Evolutionary conservation across 2,329 filamentous ascomycete species (phyloP), one percentile per base, ranked within the genome.

Genomic region (Whalleya microplaca): DNA sequence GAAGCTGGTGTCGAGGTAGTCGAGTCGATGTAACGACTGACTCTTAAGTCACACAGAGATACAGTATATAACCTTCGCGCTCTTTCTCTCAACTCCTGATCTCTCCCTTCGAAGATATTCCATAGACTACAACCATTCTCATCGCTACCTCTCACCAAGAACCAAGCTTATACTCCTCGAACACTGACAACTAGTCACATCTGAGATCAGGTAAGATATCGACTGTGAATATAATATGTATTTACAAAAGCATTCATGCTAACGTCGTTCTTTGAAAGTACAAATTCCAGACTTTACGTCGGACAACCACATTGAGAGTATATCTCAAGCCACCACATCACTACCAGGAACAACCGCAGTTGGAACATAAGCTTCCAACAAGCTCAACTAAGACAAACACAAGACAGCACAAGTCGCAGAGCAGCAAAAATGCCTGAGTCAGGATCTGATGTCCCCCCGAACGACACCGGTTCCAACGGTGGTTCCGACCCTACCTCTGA

Each of bases 371-470:
- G 23, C 23, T 27, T 27, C 9, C 23, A 27, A 21, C 45, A 46
- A 21, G 12, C 32, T 2, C n/a, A 21, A 49, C 27, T 21, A 40
- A 19, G 18, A n/a, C 21, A 32, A 8, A 41, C 20, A 7, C 10
- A 20, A 40, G 9, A 6, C 7, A 8, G 14, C 21, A 8, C 16
- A 19, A 18, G 27, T 21, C 19, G 9, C 14, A 48, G 23, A n/a
- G 16, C 40, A 48, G 8, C 37, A 51, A 67, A 64, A 41, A 71
- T 71, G 68, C 68, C 68, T 64, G 68, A 70, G 42, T 53, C 66
- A n/a, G 65, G 64, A 61, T 66, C 62, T 57, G 67, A 69, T 52
- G 58, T 52, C 21, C 60, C 64, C 46, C 51, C 68, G 29, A 67
- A 62, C 51, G 67, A 70, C 51, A 66, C 63, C 41, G 63, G 63